Base-by-base conservation (phyloP, 768 basidiomycete species). In the Naganishia randhawae region DNA sequence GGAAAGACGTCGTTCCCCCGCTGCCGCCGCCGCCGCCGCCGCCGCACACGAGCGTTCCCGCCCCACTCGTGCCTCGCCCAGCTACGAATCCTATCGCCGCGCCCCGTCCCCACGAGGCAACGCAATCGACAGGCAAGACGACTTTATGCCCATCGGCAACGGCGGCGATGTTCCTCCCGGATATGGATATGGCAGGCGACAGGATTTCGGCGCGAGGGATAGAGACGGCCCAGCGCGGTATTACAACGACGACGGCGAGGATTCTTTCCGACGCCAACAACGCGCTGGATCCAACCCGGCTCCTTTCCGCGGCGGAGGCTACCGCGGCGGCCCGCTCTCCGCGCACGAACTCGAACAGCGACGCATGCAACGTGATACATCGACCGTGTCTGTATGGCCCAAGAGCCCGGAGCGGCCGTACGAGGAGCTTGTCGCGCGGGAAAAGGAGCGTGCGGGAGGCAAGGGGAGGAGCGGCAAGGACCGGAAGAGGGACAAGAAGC, bases 391-490 rank as follows among this genome's bases (percentile, higher is more conserved):
- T 1, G 69, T 78, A 52, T 80, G 78, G 78, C 78, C 78, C 3
- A 61, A 71, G 39, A 77, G 76, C 11, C 78, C 78, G 3, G 74
- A 76, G 70, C 61, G 69, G 53, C 72, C 77, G 1, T 74, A 73
- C 66, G 67, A 71, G 39, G 76, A 78, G 51, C 63, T 80, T 75
- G 71, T 81, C 73, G 63, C 77, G 76, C 72, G 76, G 71, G 76
- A 68, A 76, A 22, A 82, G 78, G 82, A 41, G n/a, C 53, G 71
- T 39, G 82, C 82, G 27, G 81, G 80, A 19, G 71, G 55, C 78
- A 81, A 42, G 74, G 83, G 25, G 83, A 84, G 13, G 77, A 81
- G 67, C 81, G 75, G 65, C 65, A 73, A 50, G 72, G 74, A 64
- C 66, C 71, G 37, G 74, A 57, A 78, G 75, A 73, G 76, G 73